phyloP scores from a whole-genome alignment of 305 asterid species.

The Caryopteris hybrid region DNA sequence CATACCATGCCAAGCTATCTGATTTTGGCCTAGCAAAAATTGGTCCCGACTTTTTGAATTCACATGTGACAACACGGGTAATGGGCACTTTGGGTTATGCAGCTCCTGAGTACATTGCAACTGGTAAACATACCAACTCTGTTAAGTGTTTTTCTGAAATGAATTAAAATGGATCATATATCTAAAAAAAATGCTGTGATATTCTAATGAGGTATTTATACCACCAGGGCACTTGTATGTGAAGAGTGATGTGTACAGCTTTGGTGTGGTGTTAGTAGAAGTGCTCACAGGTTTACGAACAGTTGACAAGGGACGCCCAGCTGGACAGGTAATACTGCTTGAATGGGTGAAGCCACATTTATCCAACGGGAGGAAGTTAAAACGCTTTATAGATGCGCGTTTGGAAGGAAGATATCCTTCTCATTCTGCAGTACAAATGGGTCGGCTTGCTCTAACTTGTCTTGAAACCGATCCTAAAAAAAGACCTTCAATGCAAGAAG shows the following conservation, averaged over 20 bases:
- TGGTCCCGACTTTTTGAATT: conserved; percentile 34
- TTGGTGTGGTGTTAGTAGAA: conserved; percentile 32
- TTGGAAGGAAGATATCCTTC: conserved; percentile 20
- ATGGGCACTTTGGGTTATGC: conserved; percentile 55
- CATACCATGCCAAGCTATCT: conserved; percentile 47
- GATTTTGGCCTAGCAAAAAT: conserved; percentile 54
- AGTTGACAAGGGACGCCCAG: conserved; percentile 4
- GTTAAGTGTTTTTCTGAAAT: neutral
- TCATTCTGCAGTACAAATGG: conserved; percentile 7
- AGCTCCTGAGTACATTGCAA: conserved; percentile 44
- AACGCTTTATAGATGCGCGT: conserved; percentile 20
- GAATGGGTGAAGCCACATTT: conserved; percentile 33
- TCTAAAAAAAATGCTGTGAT: neutral
- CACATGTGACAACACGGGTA: conserved; percentile 45
- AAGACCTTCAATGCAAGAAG: conserved; percentile 28
- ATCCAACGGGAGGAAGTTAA: conserved; percentile 11
- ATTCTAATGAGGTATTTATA: neutral
- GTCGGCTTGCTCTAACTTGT: conserved; percentile 26
- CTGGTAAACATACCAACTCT: conserved; percentile 26
- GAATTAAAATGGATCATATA: neutral
- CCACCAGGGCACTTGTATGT: conserved; percentile 36
- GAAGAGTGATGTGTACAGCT: conserved; percentile 33
- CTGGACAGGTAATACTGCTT: conserved; percentile 1
- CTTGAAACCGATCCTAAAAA: conserved; percentile 16
- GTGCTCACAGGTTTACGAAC: conserved; percentile 35